phyloP scores from a whole-genome alignment of 306 rosid genomes.

The Vicia faba region DNA sequence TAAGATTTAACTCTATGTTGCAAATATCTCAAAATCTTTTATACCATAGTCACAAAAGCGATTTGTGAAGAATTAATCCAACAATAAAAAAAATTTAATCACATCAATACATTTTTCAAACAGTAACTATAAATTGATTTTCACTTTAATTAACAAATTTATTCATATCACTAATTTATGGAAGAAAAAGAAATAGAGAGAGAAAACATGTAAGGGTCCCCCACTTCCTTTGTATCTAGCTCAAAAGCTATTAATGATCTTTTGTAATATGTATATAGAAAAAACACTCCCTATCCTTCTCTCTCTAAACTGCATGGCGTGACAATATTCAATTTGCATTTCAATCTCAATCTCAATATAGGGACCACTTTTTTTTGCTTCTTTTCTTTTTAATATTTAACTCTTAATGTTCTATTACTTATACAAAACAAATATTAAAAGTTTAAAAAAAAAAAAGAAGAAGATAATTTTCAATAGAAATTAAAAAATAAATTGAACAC shows the following conservation, averaged over 20 bases:
- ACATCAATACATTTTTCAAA: no score
- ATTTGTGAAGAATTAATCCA: no score
- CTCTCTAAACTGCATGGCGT: constrained; percentile 97
- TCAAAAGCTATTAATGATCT: constrained; percentile 63
- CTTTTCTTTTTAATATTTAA: constrained; percentile 37
- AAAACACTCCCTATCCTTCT: constrained; percentile 58
- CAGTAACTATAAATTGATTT: no score
- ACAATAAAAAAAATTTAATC: no score
- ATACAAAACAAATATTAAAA: constrained; percentile 41
- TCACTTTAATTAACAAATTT: no score
- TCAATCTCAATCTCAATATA: constrained; percentile 33
- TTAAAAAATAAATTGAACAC: background rate
- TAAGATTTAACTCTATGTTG: no score
- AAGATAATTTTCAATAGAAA: background rate
- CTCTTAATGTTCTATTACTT: constrained; percentile 45
- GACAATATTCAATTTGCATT: constrained; percentile 89
- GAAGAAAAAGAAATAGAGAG: no score
- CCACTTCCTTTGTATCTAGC: constrained; percentile 55
- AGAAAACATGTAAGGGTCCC: constrained; percentile 51
- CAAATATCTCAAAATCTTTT: no score
- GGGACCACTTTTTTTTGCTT: constrained; percentile 72
- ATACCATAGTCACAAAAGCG: no score
- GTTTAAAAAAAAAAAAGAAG: constrained; percentile 18
- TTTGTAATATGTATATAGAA: constrained; percentile 46
- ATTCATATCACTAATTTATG: no score